A percentile compares a stretch with the other conserved stretches of the same genome.
These are phyloP conservation scores for Stagonosporopsis rhizophila DNA, from an alignment of 2,329 filamentous ascomycete genomes.

Conservation along the genomic window DNA sequence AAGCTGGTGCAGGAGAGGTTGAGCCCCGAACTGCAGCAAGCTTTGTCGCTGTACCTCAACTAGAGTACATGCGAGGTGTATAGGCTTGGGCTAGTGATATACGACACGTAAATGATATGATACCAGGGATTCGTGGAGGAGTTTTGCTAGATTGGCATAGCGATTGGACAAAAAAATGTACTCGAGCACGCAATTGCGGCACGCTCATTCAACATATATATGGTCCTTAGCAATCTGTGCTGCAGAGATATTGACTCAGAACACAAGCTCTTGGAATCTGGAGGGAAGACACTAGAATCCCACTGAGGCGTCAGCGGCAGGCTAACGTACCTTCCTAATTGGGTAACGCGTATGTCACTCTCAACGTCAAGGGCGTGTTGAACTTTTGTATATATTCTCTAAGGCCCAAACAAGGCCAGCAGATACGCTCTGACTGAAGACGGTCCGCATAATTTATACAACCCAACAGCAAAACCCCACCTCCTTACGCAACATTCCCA, in stretches of 20 bases:
- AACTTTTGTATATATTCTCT: too few relatives aligned
- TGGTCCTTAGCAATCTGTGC: too few relatives aligned
- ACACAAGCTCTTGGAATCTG: too few relatives aligned
- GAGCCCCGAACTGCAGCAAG: conserved; percentile 49
- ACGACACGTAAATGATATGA: conserved; percentile 14
- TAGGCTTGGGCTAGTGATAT: conserved; percentile 4
- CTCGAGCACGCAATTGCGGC: not conserved
- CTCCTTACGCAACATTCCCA: too few relatives aligned
- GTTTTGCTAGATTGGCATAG: conserved; percentile 18
- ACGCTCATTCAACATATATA: not conserved
- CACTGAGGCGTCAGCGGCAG: too few relatives aligned
- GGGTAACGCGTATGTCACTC: conserved; percentile 20
- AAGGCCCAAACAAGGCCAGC: not conserved
- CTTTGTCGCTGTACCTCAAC: conserved; percentile 46
- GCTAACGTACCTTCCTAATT: conserved; percentile 7
- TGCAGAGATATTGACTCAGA: too few relatives aligned
- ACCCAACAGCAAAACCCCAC: too few relatives aligned
- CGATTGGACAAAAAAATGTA: conserved; percentile 2
- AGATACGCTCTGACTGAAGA: not conserved
- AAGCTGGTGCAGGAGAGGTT: conserved; percentile 76
- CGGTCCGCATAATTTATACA: not conserved
- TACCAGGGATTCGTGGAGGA: conserved; percentile 19
- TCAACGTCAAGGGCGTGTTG: conserved; percentile 12
- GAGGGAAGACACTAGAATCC: too few relatives aligned
- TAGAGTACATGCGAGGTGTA: not conserved